phyloP scores from a whole-genome alignment of 768 basidiomycete genomes.

The Tephrocybe rancida region DNA sequence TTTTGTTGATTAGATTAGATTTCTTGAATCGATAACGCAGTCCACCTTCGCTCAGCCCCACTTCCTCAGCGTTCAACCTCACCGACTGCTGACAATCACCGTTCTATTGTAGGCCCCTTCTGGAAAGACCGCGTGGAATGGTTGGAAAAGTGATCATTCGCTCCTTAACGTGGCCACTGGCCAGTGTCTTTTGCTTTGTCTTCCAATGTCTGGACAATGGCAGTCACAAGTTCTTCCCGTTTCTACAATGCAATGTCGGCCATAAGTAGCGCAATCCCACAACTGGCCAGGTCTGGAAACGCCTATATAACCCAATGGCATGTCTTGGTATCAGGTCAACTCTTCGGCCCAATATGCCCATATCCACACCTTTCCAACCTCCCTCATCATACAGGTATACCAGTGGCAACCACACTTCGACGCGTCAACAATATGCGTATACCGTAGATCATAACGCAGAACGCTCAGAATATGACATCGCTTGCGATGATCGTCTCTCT shows the following conservation, averaged over 20 bases:
- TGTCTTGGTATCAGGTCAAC: not conserved
- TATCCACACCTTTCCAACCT: not conserved
- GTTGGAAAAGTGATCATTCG: no score
- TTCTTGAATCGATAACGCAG: not conserved
- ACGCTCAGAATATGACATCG: slow-evolving; percentile 7
- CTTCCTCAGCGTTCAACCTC: no score
- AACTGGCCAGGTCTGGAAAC: not conserved
- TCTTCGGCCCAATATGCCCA: not conserved
- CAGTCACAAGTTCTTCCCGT: not conserved
- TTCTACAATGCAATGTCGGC: not conserved
- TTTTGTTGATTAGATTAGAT: slow-evolving; percentile 7
- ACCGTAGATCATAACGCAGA: not conserved
- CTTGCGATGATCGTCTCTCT: slow-evolving; percentile 6
- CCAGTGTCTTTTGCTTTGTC: not conserved
- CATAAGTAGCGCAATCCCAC: not conserved
- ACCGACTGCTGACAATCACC: no score
- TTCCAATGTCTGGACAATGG: not conserved
- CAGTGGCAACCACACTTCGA: not conserved
- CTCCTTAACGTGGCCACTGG: not conserved
- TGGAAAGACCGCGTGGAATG: not conserved
- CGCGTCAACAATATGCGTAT: not conserved
- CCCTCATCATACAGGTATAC: not conserved
- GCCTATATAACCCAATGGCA: not conserved
- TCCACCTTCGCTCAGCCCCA: no score
- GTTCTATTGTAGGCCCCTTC: not conserved